Evolutionary conservation across 1,284 basidiomycete species (phyloP), one percentile per base, ranked within the genome.

Genomic region (Schizophyllum amplum): DNA sequence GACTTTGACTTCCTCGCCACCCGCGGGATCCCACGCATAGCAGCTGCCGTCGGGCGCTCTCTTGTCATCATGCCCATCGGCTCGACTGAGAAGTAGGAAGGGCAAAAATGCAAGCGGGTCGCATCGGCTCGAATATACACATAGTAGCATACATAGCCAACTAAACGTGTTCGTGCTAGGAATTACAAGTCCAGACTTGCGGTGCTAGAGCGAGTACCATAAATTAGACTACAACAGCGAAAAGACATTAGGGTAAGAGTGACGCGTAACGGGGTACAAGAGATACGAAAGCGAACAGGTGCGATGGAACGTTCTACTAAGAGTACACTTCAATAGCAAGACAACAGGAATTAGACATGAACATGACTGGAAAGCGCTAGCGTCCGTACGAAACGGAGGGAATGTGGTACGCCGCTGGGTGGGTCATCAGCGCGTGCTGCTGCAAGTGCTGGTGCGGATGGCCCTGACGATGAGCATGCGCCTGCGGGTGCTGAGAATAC

Each of bases 1-100:
- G 84, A 88, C 65, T 89, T 92, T 64, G 88, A 91, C 71, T 92
- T 90, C 70, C 67, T 91, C 54, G 74, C 77, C 7, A 62, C 75
- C 33, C 71, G 71, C 26, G 79, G 81, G 26, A 82, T 82, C 59
- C 81, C 85, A 55, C 72, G 82, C 49, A 77, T 92, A 57, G 87
- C 78, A 2, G 83, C 82, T 4, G 86, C 83, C 15, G 75, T 87
- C 21, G 85, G 84, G 17, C 33, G 33, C 33, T 42, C 33, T 17
- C 33, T 42, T 17, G 33, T 42, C 13, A 17, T 42, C 33, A 42
- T 42, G 33, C 33, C 33, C 17, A 42, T 42, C 33, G 33, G 33
- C 2, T 42, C 33, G 11, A 17, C 33, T 9, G 33, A 42, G 33
- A 42, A 42, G 33, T 42, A 33, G 27, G 5, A 42, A 17, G 33